phyloP scores from a whole-genome alignment of 2,329 filamentous ascomycete species.

The Fusarium liriodendri region DNA sequence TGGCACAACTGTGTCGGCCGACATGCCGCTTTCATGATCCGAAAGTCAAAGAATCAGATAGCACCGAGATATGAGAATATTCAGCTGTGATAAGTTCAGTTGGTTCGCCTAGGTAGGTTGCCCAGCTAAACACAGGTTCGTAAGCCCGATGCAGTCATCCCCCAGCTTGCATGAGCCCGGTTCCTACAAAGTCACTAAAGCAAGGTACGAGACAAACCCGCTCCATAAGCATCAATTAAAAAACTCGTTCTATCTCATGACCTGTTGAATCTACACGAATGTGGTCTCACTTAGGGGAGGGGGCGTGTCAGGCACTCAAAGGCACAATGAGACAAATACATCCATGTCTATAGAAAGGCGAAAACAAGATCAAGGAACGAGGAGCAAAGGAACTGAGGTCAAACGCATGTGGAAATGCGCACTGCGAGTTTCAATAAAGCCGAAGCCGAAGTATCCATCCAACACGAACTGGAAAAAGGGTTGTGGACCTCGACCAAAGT shows the following conservation, averaged over 20 bases:
- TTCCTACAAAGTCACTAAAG: slow-evolving; percentile 14
- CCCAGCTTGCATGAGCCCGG: neutral
- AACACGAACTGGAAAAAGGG: slow-evolving; percentile 30
- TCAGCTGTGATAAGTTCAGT: neutral
- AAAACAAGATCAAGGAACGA: neutral
- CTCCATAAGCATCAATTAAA: neutral
- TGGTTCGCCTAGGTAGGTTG: neutral
- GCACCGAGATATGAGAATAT: neutral
- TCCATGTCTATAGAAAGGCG: neutral
- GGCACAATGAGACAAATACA: neutral
- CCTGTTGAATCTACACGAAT: neutral
- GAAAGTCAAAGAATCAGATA: neutral
- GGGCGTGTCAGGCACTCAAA: neutral
- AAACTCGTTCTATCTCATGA: slow-evolving; percentile 25
- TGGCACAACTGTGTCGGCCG: neutral
- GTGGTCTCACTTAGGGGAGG: neutral
- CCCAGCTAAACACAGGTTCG: neutral
- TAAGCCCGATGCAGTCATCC: neutral
- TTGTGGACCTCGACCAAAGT: slow-evolving; percentile 28
- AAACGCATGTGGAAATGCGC: neutral
- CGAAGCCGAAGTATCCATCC: neutral
- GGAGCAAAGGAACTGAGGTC: neutral
- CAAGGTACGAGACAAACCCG: slow-evolving; percentile 16
- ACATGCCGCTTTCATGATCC: neutral
- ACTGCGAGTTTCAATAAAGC: neutral